Evolutionary conservation across 2,329 filamentous ascomycete genomes (phyloP).

Genomic region (Colletotrichum sojae): DNA sequence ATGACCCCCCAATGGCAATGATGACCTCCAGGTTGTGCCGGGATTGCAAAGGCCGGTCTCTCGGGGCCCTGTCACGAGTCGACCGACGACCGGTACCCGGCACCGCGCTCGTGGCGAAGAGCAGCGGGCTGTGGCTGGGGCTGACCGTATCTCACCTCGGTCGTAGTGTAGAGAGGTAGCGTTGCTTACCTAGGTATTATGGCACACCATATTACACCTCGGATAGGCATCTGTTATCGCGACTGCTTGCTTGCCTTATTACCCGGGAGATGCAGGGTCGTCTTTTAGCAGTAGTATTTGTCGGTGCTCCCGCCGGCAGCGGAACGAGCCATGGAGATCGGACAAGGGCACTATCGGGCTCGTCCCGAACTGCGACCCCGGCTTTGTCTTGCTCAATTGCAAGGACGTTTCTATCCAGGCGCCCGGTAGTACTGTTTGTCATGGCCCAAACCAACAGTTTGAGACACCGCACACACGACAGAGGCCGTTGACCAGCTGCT

Average conservation of each 20-base stretch:
- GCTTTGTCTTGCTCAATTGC: slow-evolving; percentile 3
- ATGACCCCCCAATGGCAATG: not conserved
- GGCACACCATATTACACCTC: not conserved
- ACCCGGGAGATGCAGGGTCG: slow-evolving; percentile 9
- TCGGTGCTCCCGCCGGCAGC: slow-evolving; percentile 17
- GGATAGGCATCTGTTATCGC: slow-evolving; percentile 7
- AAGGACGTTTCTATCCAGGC: slow-evolving; percentile 7
- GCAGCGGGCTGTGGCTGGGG: slow-evolving; percentile 24
- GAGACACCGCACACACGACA: slow-evolving; percentile 8
- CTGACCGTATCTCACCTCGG: slow-evolving; percentile 17
- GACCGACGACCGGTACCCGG: no score
- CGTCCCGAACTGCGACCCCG: slow-evolving; percentile 9
- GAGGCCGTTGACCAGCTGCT: not conserved
- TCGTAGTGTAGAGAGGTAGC: not conserved
- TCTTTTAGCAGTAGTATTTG: slow-evolving; percentile 7
- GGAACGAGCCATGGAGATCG: slow-evolving; percentile 12
- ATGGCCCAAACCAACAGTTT: slow-evolving; percentile 1
- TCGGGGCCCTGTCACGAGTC: slow-evolving; percentile 2
- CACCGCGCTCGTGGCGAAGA: slow-evolving; percentile 10
- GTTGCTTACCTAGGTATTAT: no score
- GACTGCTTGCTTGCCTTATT: not conserved
- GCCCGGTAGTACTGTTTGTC: no score
- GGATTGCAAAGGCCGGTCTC: slow-evolving; percentile 13
- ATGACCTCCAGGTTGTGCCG: slow-evolving; percentile 16
- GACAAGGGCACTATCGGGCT: slow-evolving; percentile 17